Percentiles rank a stretch among this genome's conserved stretches.
Evolutionary conservation across 2,329 filamentous ascomycete species (phyloP).

Genomic region (Trichoderma gracile): DNA sequence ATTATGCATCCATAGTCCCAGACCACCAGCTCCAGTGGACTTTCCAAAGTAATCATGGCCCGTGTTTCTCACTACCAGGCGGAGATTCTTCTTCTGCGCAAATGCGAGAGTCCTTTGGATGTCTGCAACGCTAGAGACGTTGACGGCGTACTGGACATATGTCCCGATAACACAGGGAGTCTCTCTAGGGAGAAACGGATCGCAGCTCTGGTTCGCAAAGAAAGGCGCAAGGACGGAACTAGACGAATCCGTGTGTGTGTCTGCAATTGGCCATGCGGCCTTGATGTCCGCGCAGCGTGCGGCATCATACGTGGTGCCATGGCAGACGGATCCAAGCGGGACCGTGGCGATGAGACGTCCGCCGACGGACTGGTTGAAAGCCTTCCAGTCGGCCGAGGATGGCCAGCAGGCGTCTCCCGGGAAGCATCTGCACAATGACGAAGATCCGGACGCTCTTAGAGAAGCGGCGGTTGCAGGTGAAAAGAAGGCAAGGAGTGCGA

Average conservation of each 20-base stretch:
- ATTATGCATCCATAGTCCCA: conserved; percentile 44
- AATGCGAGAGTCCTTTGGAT: conserved; percentile 33
- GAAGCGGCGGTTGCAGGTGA: too few species aligned
- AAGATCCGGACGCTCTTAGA: too few species aligned
- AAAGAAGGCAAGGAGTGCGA: too few species aligned
- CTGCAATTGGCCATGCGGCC: background rate
- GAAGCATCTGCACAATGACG: conserved; percentile 37
- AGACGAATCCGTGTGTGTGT: conserved; percentile 4
- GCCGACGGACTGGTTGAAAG: conserved; percentile 53
- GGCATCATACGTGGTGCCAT: conserved; percentile 47
- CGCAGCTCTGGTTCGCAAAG: conserved; percentile 20
- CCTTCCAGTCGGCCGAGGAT: conserved; percentile 44
- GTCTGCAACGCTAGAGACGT: background rate
- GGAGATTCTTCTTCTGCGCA: conserved; percentile 44
- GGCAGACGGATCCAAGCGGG: conserved; percentile 54
- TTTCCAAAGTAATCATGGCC: conserved; percentile 40
- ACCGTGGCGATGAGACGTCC: conserved; percentile 53
- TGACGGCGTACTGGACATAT: conserved; percentile 27
- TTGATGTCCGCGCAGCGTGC: conserved; percentile 38
- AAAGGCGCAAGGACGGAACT: conserved; percentile 15
- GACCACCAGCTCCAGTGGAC: conserved; percentile 43
- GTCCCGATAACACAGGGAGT: conserved; percentile 1
- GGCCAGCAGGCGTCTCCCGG: conserved; percentile 60
- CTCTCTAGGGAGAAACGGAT: conserved; percentile 6
- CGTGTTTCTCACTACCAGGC: conserved; percentile 41